Conservation (phyloP, 345 rosid species). For the Euclidium syriacum region DNA sequence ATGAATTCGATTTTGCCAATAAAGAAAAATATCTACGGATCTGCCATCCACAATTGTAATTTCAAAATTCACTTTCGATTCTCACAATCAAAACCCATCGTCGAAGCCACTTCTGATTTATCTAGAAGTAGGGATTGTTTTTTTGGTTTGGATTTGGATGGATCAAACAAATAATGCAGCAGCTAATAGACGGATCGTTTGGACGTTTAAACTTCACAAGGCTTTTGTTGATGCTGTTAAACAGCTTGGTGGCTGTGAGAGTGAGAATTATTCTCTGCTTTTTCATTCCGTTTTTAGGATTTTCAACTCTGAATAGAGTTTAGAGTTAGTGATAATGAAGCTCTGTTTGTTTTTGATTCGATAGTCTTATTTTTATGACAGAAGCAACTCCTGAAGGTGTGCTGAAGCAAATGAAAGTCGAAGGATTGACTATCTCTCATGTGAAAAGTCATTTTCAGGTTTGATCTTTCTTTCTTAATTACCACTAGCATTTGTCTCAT, state of each 20-base stretch:
- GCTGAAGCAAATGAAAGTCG: conserved; percentile 80
- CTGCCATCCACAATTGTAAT: no score
- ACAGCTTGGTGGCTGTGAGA: conserved; percentile 79
- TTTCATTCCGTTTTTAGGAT: background rate
- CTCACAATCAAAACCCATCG: no score
- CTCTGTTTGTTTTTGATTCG: conserved; percentile 26
- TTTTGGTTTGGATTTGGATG: no score
- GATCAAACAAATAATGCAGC: conserved; percentile 46
- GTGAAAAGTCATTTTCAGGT: conserved; percentile 91
- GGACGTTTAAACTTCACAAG: conserved; percentile 93
- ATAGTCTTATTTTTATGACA: conserved; percentile 28
- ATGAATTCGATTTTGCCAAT: no score
- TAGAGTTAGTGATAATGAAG: background rate
- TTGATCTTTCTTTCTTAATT: no score
- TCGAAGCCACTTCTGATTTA: no score
- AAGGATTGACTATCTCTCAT: conserved; percentile 83
- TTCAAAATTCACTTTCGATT: no score
- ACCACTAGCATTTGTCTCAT: no score
- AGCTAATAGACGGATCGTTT: conserved; percentile 81
- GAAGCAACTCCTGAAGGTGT: conserved; percentile 96
- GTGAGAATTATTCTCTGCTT: conserved; percentile 35
- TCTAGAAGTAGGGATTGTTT: no score
- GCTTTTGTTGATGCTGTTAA: conserved; percentile 87
- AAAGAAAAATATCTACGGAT: no score
- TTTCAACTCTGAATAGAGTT: background rate